Evolutionary conservation across 306 rosid genomes (phyloP).

Genomic region (Fagus sylvatica): DNA sequence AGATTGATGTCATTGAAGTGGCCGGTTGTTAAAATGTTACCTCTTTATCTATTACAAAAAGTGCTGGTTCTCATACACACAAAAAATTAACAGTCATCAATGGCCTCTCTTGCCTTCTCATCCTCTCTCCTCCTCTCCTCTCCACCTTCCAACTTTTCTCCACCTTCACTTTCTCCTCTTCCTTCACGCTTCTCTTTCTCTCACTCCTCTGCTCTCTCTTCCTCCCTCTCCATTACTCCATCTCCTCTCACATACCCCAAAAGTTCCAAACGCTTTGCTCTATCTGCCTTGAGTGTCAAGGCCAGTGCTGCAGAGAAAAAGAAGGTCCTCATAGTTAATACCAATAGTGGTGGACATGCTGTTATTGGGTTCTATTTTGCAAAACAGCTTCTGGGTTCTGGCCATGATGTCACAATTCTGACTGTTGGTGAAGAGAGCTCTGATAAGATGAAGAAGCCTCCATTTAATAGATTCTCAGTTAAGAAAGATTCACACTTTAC

Average conservation of each 20-base stretch:
- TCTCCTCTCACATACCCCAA: conserved; percentile 32
- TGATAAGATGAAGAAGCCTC: conserved; percentile 90
- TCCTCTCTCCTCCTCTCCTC: conserved; percentile 51
- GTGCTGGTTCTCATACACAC: conserved; percentile 54
- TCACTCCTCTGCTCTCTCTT: conserved; percentile 31
- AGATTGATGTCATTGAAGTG: too few relatives aligned
- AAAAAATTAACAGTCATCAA: conserved; percentile 28
- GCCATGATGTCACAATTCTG: conserved; percentile 72
- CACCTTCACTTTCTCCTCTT: conserved; percentile 43
- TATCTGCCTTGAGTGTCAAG: conserved; percentile 40
- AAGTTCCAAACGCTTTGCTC: conserved; percentile 32
- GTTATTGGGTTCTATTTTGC: conserved; percentile 88
- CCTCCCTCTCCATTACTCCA: conserved; percentile 54
- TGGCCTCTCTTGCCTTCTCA: conserved; percentile 83
- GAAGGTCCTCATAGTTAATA: conserved; percentile 75
- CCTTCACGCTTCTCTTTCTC: conserved; percentile 55
- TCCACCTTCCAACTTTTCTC: conserved; percentile 46
- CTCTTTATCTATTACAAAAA: conserved; percentile 20
- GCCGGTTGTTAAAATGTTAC: too few relatives aligned
- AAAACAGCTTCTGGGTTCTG: conserved; percentile 76
- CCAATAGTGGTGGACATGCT: conserved; percentile 88
- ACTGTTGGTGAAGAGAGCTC: conserved; percentile 89
- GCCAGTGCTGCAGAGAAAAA: conserved; percentile 64
- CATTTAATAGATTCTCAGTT: conserved; percentile 83
- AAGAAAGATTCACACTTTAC: conserved; percentile 18